These are phyloP conservation scores for Pisolithus tinctorius DNA, from an alignment of 768 basidiomycete species.

Conservation along the genomic window DNA sequence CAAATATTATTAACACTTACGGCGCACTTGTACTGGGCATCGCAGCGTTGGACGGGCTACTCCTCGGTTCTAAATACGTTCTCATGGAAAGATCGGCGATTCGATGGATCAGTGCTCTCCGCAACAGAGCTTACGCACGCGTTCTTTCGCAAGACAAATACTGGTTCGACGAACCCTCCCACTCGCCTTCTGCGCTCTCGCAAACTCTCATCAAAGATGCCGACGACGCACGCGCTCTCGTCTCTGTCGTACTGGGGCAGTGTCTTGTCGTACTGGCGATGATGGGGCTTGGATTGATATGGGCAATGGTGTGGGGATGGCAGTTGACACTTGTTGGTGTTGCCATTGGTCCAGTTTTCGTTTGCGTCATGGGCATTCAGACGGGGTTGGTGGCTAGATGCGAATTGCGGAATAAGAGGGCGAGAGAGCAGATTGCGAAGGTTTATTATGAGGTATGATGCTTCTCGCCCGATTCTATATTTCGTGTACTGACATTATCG, in stretches of 20 bases:
- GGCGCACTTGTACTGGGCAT: slow-evolving; percentile 68
- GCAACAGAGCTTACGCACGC: slow-evolving; percentile 46
- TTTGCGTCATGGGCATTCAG: slow-evolving; percentile 66
- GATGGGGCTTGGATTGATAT: slow-evolving; percentile 77
- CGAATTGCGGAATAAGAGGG: slow-evolving; percentile 76
- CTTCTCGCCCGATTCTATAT: background rate
- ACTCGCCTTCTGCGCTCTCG: slow-evolving; percentile 54
- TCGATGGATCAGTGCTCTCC: slow-evolving; percentile 65
- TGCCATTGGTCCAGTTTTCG: slow-evolving; percentile 82
- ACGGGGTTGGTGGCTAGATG: slow-evolving; percentile 61
- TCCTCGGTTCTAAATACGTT: slow-evolving; percentile 72
- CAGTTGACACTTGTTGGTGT: slow-evolving; percentile 87
- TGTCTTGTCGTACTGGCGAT: slow-evolving; percentile 69
- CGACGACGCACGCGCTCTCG: slow-evolving; percentile 77
- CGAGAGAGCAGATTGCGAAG: slow-evolving; percentile 79
- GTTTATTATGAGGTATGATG: slow-evolving; percentile 75
- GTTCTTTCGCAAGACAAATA: slow-evolving; percentile 76
- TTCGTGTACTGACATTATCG: slow-evolving; percentile 3
- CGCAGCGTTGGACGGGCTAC: slow-evolving; percentile 68
- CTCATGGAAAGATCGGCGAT: slow-evolving; percentile 71
- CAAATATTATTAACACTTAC: slow-evolving; percentile 56
- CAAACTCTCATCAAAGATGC: slow-evolving; percentile 82
- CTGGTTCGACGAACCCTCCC: slow-evolving; percentile 74
- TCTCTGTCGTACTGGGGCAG: slow-evolving; percentile 69
- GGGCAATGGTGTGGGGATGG: slow-evolving; percentile 89